Evolutionary conservation across 352 stramenopile genomes (phyloP).

Genomic region (Bremia lactucae): DNA sequence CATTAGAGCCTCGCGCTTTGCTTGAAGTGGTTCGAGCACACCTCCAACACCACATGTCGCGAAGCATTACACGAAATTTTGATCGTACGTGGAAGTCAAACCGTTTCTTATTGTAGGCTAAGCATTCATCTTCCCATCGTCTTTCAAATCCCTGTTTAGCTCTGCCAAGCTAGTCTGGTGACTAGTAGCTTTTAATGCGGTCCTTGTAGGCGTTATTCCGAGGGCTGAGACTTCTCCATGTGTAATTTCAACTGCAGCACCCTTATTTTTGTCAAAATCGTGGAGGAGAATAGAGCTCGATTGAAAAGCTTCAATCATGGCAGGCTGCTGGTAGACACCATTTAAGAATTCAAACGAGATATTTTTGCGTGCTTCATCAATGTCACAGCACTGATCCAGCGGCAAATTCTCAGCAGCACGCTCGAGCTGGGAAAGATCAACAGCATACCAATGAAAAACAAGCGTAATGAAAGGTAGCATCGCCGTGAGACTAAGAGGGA

Average conservation of each 20-base stretch:
- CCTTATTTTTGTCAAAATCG: slow-evolving; percentile 12
- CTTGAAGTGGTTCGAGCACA: too few relatives aligned
- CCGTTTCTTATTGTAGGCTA: too few relatives aligned
- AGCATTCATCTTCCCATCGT: slow-evolving; percentile 10
- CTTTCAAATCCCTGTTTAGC: slow-evolving; percentile 32
- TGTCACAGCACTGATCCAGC: slow-evolving; percentile 49
- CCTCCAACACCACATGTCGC: too few relatives aligned
- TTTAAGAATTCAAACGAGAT: slow-evolving; percentile 52
- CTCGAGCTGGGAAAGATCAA: slow-evolving; percentile 37
- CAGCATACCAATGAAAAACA: slow-evolving; percentile 56
- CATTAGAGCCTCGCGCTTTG: too few relatives aligned
- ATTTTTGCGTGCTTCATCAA: slow-evolving; percentile 46
- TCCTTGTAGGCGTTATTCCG: slow-evolving; percentile 9
- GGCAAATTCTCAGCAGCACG: slow-evolving; percentile 40
- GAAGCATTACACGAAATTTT: too few relatives aligned
- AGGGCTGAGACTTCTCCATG: slow-evolving; percentile 4
- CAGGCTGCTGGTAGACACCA: slow-evolving; percentile 58
- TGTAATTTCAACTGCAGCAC: slow-evolving; percentile 14
- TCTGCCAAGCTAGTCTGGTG: slow-evolving; percentile 29
- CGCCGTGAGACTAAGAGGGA: slow-evolving; percentile 27
- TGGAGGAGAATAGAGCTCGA: slow-evolving; percentile 15
- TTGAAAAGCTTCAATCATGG: slow-evolving; percentile 36
- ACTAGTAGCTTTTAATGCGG: slow-evolving; percentile 14
- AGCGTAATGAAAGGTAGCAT: slow-evolving; percentile 42
- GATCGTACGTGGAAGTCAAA: too few relatives aligned